phyloP scores from a whole-genome alignment of 1,284 basidiomycete species.

The Moesziomyces antarcticus region DNA sequence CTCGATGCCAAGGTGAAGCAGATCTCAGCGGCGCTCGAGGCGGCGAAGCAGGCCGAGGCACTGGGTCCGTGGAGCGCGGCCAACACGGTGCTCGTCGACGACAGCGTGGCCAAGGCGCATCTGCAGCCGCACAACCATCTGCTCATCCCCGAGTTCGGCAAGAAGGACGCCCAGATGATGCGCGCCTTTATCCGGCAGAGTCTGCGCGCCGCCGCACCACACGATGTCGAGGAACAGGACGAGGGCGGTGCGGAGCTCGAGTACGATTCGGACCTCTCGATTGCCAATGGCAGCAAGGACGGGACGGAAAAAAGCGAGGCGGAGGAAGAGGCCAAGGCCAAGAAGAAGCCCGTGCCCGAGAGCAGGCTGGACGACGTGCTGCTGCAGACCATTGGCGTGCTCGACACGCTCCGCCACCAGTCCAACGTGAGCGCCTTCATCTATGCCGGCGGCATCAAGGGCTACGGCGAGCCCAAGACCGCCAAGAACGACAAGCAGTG shows the following conservation, averaged over 20 bases:
- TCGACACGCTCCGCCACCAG: slow-evolving; percentile 54
- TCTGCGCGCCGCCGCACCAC: not conserved
- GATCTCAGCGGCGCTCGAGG: slow-evolving; percentile 14
- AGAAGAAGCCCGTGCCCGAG: slow-evolving; percentile 24
- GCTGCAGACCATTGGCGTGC: slow-evolving; percentile 62
- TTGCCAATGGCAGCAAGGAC: slow-evolving; percentile 1
- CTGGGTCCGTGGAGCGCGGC: slow-evolving; percentile 72
- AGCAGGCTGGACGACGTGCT: slow-evolving; percentile 55
- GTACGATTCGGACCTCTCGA: slow-evolving; percentile 35
- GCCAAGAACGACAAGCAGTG: slow-evolving; percentile 10
- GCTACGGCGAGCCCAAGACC: slow-evolving; percentile 22
- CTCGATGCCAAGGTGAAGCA: not conserved
- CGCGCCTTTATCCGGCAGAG: slow-evolving; percentile 20
- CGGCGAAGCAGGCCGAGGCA: slow-evolving; percentile 9
- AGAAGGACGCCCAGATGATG: slow-evolving; percentile 28
- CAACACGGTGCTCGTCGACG: slow-evolving; percentile 83
- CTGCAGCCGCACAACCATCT: slow-evolving; percentile 75
- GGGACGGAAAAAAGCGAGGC: not conserved
- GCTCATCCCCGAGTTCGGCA: slow-evolving; percentile 57
- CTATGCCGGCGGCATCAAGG: slow-evolving; percentile 36
- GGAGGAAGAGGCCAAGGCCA: slow-evolving; percentile 1
- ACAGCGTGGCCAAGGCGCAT: slow-evolving; percentile 79
- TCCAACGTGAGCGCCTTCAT: slow-evolving; percentile 57
- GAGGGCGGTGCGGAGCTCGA: slow-evolving; percentile 18
- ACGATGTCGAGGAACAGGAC: slow-evolving; percentile 2